Evolutionary conservation across 116 monocot genomes (phyloP).

Genomic region (Posidonia oceanica): DNA sequence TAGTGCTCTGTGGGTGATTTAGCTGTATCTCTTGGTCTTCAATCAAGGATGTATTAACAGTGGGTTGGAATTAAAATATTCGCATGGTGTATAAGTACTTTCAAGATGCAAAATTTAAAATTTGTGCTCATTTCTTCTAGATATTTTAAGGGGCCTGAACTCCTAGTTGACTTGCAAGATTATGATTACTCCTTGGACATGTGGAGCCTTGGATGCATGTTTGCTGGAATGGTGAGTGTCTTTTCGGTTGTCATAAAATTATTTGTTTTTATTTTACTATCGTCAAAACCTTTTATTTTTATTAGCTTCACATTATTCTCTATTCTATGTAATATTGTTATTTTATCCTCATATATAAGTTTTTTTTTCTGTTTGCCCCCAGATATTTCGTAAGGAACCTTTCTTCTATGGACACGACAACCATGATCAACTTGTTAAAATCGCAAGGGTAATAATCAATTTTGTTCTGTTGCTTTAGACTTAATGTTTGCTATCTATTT

Average conservation of each 20-base stretch:
- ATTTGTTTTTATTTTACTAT: too few relatives aligned
- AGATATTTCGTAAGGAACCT: slow-evolving; percentile 64
- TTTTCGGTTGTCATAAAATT: too few relatives aligned
- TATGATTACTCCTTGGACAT: slow-evolving; percentile 97
- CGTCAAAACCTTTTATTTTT: too few relatives aligned
- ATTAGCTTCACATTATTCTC: too few relatives aligned
- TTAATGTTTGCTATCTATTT: not conserved
- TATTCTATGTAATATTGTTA: too few relatives aligned
- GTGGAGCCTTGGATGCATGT: slow-evolving; percentile 99
- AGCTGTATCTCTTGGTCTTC: too few relatives aligned
- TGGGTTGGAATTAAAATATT: too few relatives aligned
- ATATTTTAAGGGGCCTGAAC: slow-evolving; percentile 89
- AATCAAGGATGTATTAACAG: too few relatives aligned
- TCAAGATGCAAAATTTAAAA: not conserved
- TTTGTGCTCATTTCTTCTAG: slow-evolving; percentile 16
- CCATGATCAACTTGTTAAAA: slow-evolving; percentile 75
- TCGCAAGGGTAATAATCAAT: slow-evolving; percentile 38
- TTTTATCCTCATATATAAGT: not conserved
- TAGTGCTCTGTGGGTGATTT: too few relatives aligned
- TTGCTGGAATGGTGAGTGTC: slow-evolving; percentile 80
- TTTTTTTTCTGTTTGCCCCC: not conserved
- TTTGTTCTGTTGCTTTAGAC: not conserved
- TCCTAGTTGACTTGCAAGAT: slow-evolving; percentile 89
- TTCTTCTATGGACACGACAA: slow-evolving; percentile 82
- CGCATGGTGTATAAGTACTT: too few relatives aligned